Base-by-base conservation (phyloP, 345 rosid genomes). In the Citrus medica region DNA sequence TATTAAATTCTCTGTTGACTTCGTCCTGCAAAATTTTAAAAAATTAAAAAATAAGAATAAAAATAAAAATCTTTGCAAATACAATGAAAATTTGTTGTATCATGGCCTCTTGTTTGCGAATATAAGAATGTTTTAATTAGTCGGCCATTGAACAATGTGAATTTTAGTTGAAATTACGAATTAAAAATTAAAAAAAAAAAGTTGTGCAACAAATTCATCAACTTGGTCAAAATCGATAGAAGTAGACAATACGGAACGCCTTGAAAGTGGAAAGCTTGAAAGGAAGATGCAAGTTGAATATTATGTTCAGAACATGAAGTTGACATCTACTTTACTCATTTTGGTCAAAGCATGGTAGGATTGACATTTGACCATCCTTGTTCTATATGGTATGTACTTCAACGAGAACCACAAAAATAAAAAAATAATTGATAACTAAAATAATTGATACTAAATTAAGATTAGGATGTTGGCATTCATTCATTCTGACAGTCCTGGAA, bases 231-330 rank as follows among this genome's bases (percentile, higher is more conserved):
- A 17, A 25, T 42, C 9, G 19, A 37, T 16, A 40, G 37, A 25
- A 2, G 8, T 40, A 40, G 69, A 60, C 38, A 59, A 37, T 35
- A 22, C n/a, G 30, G n/a, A 66, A 35, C 4, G 3, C 76, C 53
- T 73, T 35, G 53, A 69, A 68, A 69, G 56, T 69, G 48, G 73
- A 46, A 69, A 70, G 61, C 61, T 70, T 70, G 17, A 8, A 70
- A n/a, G 8, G 7, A 71, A 53, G 16, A 2, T 19, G 19, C 7
- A 19, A 71, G 27, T 37, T 21, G 5, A 21, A 35, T 21, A 66
- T 66, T 42, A 66, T 1, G 70, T 4, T 66, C 4, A 4, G 6
- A 4, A 9, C 27, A 66, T 66, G 5, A 66, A 19, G 58, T 16
- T 53, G 7, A 51, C 56, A 53, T 17, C 58, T 53, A 5, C 21